A percentile compares a stretch with the other conserved stretches of the same genome.
These are phyloP conservation scores for Rhododendron mucronatum DNA, from an alignment of 148 eudicot species.

Conservation along the genomic window DNA sequence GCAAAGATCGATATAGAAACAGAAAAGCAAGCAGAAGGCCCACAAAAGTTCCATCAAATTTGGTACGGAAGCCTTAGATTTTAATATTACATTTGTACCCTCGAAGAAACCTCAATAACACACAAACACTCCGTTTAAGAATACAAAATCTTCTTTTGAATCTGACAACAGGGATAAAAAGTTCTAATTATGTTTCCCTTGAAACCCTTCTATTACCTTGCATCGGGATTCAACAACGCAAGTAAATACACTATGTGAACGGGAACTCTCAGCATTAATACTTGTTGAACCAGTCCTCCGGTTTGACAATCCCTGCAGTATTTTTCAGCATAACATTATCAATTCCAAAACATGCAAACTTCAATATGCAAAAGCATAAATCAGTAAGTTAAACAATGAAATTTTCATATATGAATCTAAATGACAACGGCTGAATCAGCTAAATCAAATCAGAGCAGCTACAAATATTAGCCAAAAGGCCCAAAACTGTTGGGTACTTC, in stretches of 20 bases:
- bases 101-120: background rate
- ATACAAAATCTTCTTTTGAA: background rate
- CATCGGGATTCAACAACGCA: slow-evolving; percentile 92
- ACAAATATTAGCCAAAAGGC: background rate
- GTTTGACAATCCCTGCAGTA: slow-evolving; percentile 76
- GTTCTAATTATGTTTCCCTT: background rate
- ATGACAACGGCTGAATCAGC: background rate
- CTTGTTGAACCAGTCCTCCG: slow-evolving; percentile 85
- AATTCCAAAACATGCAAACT: background rate
- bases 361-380: background rate
- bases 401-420: background rate
- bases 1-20: background rate
- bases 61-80: background rate
- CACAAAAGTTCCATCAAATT: background rate
- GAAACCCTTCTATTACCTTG: slow-evolving; percentile 49
- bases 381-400: background rate
- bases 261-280: slow-evolving; percentile 94
- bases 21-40: background rate
- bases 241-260: slow-evolving; percentile 97
- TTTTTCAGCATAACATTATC: slow-evolving; percentile 5
- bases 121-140: background rate
- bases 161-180: background rate
- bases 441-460: background rate
- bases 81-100: background rate
- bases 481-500: background rate